Percentiles rank a stretch among this genome's conserved stretches.
phyloP scores from a whole-genome alignment of 345 rosid genomes.

The Bruguiera parviflora region DNA sequence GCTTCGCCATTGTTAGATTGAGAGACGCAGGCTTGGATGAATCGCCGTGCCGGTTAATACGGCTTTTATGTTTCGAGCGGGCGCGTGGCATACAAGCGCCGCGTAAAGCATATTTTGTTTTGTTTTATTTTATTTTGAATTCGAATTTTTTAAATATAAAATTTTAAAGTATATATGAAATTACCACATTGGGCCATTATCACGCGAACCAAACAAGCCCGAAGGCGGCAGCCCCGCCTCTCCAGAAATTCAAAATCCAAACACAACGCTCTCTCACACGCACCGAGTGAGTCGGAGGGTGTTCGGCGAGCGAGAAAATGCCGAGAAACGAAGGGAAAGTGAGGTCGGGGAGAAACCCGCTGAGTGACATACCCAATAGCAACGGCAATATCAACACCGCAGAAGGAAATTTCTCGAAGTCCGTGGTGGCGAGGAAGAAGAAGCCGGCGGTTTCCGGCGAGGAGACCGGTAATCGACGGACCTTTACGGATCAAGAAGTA shows the following conservation, averaged over 20 bases:
- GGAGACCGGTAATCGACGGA: not conserved
- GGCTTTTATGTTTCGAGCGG: not conserved
- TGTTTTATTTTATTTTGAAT: no score
- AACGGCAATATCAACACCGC: not conserved
- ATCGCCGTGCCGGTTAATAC: not conserved
- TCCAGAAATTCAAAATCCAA: constrained; percentile 13
- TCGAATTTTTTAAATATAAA: no score
- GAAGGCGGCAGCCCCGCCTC: not conserved
- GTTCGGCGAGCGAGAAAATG: constrained; percentile 24
- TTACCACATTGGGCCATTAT: no score
- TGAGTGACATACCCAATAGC: constrained; percentile 21
- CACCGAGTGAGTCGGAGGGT: not conserved
- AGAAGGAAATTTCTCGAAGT: constrained; percentile 24
- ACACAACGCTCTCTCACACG: not conserved
- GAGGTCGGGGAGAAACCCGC: constrained; percentile 37
- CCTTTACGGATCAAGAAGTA: not conserved
- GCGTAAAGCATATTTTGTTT: not conserved
- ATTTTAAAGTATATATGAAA: no score
- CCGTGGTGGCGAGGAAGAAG: constrained; percentile 14
- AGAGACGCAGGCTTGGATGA: not conserved
- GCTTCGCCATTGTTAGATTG: constrained; percentile 30
- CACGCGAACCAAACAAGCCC: no score
- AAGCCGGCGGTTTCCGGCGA: constrained; percentile 14
- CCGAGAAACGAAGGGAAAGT: constrained; percentile 29
- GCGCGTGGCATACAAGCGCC: not conserved